These are phyloP conservation scores for Mycothermus thermophilus DNA, from an alignment of 495 filamentous ascomycete species.

Conservation along the genomic window DNA sequence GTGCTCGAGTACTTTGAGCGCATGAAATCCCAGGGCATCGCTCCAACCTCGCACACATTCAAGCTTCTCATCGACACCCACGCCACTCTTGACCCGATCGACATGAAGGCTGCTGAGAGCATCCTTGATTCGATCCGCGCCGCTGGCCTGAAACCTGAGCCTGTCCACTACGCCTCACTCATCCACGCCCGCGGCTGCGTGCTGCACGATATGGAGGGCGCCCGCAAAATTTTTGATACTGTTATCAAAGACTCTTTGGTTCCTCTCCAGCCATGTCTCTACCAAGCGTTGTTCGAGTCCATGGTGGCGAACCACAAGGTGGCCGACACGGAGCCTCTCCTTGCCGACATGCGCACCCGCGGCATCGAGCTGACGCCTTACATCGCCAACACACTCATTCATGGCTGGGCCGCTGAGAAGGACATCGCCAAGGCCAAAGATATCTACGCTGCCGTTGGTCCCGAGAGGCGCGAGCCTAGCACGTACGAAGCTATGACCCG, in stretches of 20 bases:
- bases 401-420: conserved; percentile 84
- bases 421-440: conserved; percentile 63
- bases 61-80: conserved; percentile 95
- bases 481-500: conserved; percentile 99
- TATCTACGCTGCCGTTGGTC: conserved; percentile 62
- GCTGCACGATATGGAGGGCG: conserved; percentile 74
- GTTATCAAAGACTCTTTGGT: conserved; percentile 54
- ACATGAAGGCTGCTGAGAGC: conserved; percentile 79
- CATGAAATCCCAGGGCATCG: conserved; percentile 75
- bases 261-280: conserved; percentile 67
- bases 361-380: conserved; percentile 84
- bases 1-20: conserved; percentile 92
- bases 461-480: conserved; percentile 75
- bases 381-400: conserved; percentile 97
- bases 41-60: conserved; percentile 89
- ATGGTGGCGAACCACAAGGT: conserved; percentile 92
- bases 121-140: conserved; percentile 67
- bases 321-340: conserved; percentile 55
- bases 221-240: conserved; percentile 65
- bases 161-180: conserved; percentile 87
- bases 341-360: conserved; percentile 55
- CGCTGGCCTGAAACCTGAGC: conserved; percentile 63
- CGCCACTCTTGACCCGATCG: conserved; percentile 81
- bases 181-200: conserved; percentile 95
- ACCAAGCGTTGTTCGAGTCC: conserved; percentile 88